Conservation (phyloP, 176 grass and related monocot genomes). For the Phragmites australis region DNA sequence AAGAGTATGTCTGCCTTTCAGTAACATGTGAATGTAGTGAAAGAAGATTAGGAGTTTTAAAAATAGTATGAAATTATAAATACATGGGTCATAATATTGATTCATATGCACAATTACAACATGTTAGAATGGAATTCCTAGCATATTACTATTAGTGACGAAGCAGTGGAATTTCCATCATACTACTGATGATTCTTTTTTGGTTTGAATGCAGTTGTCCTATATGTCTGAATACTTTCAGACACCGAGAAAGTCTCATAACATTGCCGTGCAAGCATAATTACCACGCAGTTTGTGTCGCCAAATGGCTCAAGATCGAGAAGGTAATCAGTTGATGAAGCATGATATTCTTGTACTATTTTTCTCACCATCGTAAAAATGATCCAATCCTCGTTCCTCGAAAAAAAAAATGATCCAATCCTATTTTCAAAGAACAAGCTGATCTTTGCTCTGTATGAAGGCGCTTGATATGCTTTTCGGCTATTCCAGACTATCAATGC, state of each 20-base stretch:
- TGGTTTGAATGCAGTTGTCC: conserved; percentile 61
- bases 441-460: neutral
- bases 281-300: conserved; percentile 67
- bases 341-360: neutral
- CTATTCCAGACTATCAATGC: neutral
- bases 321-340: conserved; percentile 51
- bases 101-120: neutral
- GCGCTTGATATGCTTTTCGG: neutral
- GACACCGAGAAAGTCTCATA: conserved; percentile 51
- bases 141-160: neutral
- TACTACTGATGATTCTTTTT: conserved; percentile 1
- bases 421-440: neutral
- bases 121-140: neutral
- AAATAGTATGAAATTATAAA: neutral
- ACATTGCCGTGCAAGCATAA: conserved; percentile 77
- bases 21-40: neutral
- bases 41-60: neutral
- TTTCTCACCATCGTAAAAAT: too few relatives aligned
- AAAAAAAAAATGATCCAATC: neutral
- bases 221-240: conserved; percentile 69
- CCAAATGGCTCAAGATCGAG: conserved; percentile 70
- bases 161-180: neutral
- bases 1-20: conserved; percentile 52
- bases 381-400: neutral
- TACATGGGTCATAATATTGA: neutral